These are phyloP conservation scores for Tetraselmis striata DNA, from an alignment of 139 green algal genomes.

Conservation along the genomic window DNA sequence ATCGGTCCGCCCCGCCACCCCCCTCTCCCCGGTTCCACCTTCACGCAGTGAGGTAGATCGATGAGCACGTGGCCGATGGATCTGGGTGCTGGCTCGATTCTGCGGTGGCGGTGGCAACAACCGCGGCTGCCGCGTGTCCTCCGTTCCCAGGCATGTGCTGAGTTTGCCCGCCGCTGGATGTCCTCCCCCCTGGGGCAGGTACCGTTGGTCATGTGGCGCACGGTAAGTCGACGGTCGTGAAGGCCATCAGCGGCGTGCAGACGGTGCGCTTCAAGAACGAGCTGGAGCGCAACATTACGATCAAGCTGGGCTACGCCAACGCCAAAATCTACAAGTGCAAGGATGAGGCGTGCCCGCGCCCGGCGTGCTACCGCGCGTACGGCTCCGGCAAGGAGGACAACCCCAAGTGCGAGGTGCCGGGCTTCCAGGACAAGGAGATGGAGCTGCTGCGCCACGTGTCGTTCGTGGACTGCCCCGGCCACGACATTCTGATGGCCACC, in stretches of 20 bases:
- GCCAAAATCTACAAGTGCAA: constrained; percentile 97
- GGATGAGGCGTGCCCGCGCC: constrained; percentile 72
- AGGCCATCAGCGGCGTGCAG: constrained; percentile 98
- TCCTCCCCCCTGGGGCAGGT: constrained; percentile 42
- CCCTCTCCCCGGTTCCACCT: no score
- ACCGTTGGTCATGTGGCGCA: constrained; percentile 99
- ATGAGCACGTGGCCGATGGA: not conserved
- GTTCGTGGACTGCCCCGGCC: constrained; percentile 98
- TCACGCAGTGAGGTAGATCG: no score
- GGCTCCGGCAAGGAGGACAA: constrained; percentile 83
- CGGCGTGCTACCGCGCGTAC: constrained; percentile 81
- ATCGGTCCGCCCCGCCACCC: constrained; percentile 81
- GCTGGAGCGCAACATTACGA: constrained; percentile 99
- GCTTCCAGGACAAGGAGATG: constrained; percentile 77
- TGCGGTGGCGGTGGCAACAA: no score
- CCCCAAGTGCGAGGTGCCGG: constrained; percentile 66
- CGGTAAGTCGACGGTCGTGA: constrained; percentile 99
- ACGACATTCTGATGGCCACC: constrained; percentile 99
- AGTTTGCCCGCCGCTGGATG: not conserved
- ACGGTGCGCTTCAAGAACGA: constrained; percentile 99
- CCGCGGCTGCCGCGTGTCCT: no score
- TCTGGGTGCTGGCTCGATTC: no score
- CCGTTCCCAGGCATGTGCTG: no score
- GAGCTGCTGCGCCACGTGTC: constrained; percentile 93
- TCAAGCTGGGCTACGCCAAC: constrained; percentile 99